Percentiles rank a stretch among this genome's conserved stretches.
Evolutionary conservation across 2,329 filamentous ascomycete genomes (phyloP).

Genomic region (Penicillium aurantiogriseum): DNA sequence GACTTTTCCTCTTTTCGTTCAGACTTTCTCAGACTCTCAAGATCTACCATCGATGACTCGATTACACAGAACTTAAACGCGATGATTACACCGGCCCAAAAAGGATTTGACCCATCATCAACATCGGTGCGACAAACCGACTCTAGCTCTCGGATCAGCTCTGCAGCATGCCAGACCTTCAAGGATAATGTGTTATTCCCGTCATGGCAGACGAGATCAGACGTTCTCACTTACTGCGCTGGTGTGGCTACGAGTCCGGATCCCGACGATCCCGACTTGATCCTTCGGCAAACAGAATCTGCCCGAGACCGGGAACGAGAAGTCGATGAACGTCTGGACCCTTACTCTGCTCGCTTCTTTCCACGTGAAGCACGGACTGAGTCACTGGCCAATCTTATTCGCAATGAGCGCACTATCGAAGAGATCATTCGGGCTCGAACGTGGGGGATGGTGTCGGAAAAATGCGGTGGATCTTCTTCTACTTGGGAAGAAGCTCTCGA

Average conservation of each 20-base stretch:
- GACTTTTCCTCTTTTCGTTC: constrained; percentile 58
- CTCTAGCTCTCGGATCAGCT: constrained; percentile 55
- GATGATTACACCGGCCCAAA: constrained; percentile 69
- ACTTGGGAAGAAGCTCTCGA: constrained; percentile 66
- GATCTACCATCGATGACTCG: constrained; percentile 83
- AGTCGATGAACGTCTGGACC: constrained; percentile 86
- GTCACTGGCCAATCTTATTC: constrained; percentile 67
- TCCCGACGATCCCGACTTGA: constrained; percentile 76
- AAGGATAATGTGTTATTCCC: constrained; percentile 78
- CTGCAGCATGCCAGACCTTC: constrained; percentile 66
- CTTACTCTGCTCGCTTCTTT: constrained; percentile 85
- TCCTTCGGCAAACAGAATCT: constrained; percentile 68
- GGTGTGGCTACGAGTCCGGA: constrained; percentile 84
- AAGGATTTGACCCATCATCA: constrained; percentile 74
- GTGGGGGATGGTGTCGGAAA: constrained; percentile 73
- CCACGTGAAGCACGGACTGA: constrained; percentile 72
- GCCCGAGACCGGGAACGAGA: constrained; percentile 68
- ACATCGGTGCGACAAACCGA: constrained; percentile 63
- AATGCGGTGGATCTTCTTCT: constrained; percentile 63
- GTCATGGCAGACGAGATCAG: constrained; percentile 78
- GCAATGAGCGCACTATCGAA: constrained; percentile 70
- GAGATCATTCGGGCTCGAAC: constrained; percentile 76
- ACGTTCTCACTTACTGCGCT: constrained; percentile 86
- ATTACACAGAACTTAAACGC: constrained; percentile 93
- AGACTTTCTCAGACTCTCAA: constrained; percentile 90